A percentile compares a stretch with the other conserved stretches of the same genome.
Evolutionary conservation across 495 filamentous ascomycete species (phyloP).

Genomic region (Talaromyces thailandensis): DNA sequence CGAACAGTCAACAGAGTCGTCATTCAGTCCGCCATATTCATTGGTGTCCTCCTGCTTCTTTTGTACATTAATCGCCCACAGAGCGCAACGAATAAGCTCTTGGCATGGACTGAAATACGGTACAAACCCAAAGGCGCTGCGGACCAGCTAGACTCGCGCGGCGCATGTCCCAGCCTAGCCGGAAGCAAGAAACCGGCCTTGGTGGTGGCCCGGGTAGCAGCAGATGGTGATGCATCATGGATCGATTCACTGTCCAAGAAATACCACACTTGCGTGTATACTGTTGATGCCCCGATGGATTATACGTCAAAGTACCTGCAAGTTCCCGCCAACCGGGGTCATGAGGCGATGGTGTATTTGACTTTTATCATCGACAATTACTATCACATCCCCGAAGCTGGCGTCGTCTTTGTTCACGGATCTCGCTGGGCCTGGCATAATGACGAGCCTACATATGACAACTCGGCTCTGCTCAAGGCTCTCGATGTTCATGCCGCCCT

Average conservation of each 20-base stretch:
- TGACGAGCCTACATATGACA: slow-evolving; percentile 31
- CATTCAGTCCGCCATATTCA: slow-evolving; percentile 22
- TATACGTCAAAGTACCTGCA: slow-evolving; percentile 30
- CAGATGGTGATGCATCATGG: slow-evolving; percentile 31
- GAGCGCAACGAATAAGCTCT: slow-evolving; percentile 13
- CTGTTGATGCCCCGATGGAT: slow-evolving; percentile 42
- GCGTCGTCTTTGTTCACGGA: slow-evolving; percentile 36
- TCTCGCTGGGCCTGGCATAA: slow-evolving; percentile 38
- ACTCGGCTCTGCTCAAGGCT: slow-evolving; percentile 22
- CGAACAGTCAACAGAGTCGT: slow-evolving; percentile 11
- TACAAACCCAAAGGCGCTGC: slow-evolving; percentile 21
- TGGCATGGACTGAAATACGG: slow-evolving; percentile 27
- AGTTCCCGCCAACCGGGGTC: slow-evolving; percentile 54
- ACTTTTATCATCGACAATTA: slow-evolving; percentile 63
- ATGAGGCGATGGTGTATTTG: slow-evolving; percentile 60
- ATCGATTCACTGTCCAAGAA: slow-evolving; percentile 17
- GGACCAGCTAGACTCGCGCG: slow-evolving; percentile 17
- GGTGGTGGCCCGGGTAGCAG: slow-evolving; percentile 24
- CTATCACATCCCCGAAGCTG: slow-evolving; percentile 40
- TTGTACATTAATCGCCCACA: slow-evolving; percentile 25
- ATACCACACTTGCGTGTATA: slow-evolving; percentile 42
- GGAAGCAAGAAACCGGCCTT: slow-evolving; percentile 26
- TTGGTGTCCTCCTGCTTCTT: slow-evolving; percentile 19
- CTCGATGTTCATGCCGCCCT: slow-evolving; percentile 26
- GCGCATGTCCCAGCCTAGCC: slow-evolving; percentile 25